Evolutionary conservation across 2,329 filamentous ascomycete species (phyloP).

Genomic region (Penicillium sp.): DNA sequence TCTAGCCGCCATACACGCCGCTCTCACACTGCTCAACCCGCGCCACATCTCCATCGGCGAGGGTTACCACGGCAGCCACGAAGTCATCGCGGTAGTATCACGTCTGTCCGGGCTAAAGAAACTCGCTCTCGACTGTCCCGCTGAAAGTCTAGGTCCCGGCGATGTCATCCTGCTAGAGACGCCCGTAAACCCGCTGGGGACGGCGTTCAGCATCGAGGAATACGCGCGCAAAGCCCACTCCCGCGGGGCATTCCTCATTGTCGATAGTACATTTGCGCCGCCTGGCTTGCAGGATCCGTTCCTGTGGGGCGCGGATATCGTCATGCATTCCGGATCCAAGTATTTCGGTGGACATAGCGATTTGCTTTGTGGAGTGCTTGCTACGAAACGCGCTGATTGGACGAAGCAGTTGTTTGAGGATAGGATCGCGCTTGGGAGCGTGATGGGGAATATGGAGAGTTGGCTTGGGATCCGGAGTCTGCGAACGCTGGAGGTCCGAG

Average conservation of each 20-base stretch:
- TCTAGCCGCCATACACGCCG: conserved; percentile 80
- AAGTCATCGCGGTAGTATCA: conserved; percentile 70
- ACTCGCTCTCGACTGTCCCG: conserved; percentile 68
- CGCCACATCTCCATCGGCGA: conserved; percentile 75
- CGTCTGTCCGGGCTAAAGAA: conserved; percentile 74
- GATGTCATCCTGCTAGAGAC: conserved; percentile 90
- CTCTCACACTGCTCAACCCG: conserved; percentile 78
- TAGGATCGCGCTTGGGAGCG: conserved; percentile 69
- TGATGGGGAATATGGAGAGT: conserved; percentile 83
- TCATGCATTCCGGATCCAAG: conserved; percentile 94
- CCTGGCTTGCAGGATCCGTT: conserved; percentile 89
- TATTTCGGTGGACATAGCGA: conserved; percentile 94
- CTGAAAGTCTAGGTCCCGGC: conserved; percentile 59
- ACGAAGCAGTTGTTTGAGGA: conserved; percentile 61
- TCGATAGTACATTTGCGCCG: conserved; percentile 89
- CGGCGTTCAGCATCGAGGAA: conserved; percentile 66
- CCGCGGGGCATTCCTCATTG: conserved; percentile 69
- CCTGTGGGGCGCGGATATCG: conserved; percentile 71
- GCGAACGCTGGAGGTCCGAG: conserved; percentile 77
- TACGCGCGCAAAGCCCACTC: conserved; percentile 66
- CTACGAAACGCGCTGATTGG: conserved; percentile 59
- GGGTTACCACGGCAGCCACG: conserved; percentile 93
- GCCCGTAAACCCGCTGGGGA: conserved; percentile 83
- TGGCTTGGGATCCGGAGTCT: conserved; percentile 86
- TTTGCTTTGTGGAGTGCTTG: conserved; percentile 80